phyloP scores from a whole-genome alignment of 1,139 yeast species.

The Candida tetrigidarum region DNA sequence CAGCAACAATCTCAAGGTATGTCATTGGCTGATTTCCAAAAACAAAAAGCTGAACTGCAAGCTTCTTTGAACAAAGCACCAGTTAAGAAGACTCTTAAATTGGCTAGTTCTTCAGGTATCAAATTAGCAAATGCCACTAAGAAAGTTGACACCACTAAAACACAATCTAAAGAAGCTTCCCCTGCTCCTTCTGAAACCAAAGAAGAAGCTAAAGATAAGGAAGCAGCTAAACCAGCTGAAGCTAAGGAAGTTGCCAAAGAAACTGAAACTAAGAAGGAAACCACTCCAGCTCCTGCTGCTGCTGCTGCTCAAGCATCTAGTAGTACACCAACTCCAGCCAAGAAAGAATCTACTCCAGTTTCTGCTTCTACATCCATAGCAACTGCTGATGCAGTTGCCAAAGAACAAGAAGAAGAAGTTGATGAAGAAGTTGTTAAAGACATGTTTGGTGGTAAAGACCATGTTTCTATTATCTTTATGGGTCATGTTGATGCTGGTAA shows the following conservation, averaged over 20 bases:
- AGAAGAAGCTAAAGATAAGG: slow-evolving; percentile 15
- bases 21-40: slow-evolving; percentile 88
- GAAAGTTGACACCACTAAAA: slow-evolving; percentile 28
- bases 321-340: slow-evolving; percentile 14
- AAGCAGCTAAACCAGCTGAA: slow-evolving; percentile 10
- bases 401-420: slow-evolving; percentile 82
- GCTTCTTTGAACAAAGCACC: slow-evolving; percentile 54
- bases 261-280: slow-evolving; percentile 15
- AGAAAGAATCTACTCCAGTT: slow-evolving; percentile 14
- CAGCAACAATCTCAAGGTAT: slow-evolving; percentile 54
- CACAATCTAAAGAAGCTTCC: slow-evolving; percentile 24
- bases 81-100: slow-evolving; percentile 57
- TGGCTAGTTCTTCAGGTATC: slow-evolving; percentile 67
- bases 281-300: slow-evolving; percentile 21
- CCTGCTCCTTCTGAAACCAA: slow-evolving; percentile 26
- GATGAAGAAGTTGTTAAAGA: slow-evolving; percentile 91
- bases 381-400: slow-evolving; percentile 54
- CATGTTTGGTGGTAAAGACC: slow-evolving; percentile 97
- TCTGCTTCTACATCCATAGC: slow-evolving; percentile 17
- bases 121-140: slow-evolving; percentile 67
- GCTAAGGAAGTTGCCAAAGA: slow-evolving; percentile 18
- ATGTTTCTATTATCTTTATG: slow-evolving; percentile 95
- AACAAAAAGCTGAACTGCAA: slow-evolving; percentile 56
- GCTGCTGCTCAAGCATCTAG: slow-evolving; percentile 16
- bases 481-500: slow-evolving; percentile 99